These are phyloP conservation scores for Solanum neorickii DNA, from an alignment of 257 asterid species.

Conservation along the genomic window DNA sequence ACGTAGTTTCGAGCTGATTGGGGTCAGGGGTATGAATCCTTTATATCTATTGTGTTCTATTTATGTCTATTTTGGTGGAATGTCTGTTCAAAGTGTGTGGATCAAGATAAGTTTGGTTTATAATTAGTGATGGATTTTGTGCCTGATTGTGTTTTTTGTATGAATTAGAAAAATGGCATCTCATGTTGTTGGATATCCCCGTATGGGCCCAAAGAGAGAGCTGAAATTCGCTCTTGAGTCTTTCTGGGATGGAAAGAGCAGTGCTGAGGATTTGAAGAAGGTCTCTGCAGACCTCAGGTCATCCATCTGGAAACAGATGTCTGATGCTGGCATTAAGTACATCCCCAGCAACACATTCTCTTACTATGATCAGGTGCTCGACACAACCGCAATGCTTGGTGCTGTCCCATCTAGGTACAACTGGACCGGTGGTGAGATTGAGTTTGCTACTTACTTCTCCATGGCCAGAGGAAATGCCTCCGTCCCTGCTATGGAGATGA, in stretches of 20 bases:
- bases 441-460: slow-evolving; percentile 34
- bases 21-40: neutral
- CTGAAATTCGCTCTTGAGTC: slow-evolving; percentile 49
- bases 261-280: slow-evolving; percentile 41
- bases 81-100: neutral
- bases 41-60: neutral
- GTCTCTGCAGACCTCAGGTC: slow-evolving; percentile 39
- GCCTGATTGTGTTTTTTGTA: neutral
- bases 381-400: slow-evolving; percentile 47
- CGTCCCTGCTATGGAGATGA: slow-evolving; percentile 45
- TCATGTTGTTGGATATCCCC: slow-evolving; percentile 53
- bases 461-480: slow-evolving; percentile 58
- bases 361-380: slow-evolving; percentile 44
- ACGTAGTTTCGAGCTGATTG: neutral
- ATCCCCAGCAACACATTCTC: slow-evolving; percentile 51
- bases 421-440: slow-evolving; percentile 46
- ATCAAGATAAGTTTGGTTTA: neutral
- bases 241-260: slow-evolving; percentile 51
- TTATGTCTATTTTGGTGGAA: neutral
- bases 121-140: neutral
- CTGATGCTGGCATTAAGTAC: slow-evolving; percentile 42
- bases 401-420: slow-evolving; percentile 47
- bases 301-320: slow-evolving; percentile 55
- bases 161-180: slow-evolving; percentile 42
- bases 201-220: slow-evolving; percentile 57